Evolutionary conservation across 257 asterid species (phyloP), one percentile per base, ranked within the genome.

Genomic region (Petunia axillaris): DNA sequence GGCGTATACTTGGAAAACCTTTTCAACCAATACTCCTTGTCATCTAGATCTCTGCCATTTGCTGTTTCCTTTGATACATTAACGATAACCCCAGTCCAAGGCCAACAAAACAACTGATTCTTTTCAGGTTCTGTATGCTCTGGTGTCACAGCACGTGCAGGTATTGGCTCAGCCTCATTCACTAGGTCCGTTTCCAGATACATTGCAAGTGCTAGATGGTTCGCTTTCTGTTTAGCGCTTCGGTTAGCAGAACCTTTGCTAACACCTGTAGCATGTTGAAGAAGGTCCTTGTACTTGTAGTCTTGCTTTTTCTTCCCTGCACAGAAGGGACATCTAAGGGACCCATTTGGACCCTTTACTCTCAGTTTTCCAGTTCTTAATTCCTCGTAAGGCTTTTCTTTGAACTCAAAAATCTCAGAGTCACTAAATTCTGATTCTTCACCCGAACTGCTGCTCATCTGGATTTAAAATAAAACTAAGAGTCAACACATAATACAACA

Each of bases 301-400:
- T 89, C 98, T 58, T 96, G 99, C 71, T 96, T 96, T 87, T 94
- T 96, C 89, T 93, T 94, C 13, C 97, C 98, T 43, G 97, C 97
- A 82, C 98, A 96, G 64, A 93, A 96, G 53, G 99, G 99, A 82
- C 99, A 96, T 71, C 97, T 88, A 58, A 96, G 89, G 83, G 88
- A 60, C 65, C 97, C 92, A 75, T 96, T 93, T 37, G 97, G 94
- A 36, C 94, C 94, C 88, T 88, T 93, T 11, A 96, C 95, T 85
- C 87, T 91, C 82, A 83, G 88, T 7, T 87, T 87, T n/a, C 98
- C 97, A 2, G 87, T 81, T 89, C 77, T 90, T 81, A 94, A 85
- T 37, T 88, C 90, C 84, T 87, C 87, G 39, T 88, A 90, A 2
- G 99, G 99, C 84, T 94, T 96, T 76, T 87, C 93, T 76, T 84